These are phyloP conservation scores for Colletotrichum phormii DNA, from an alignment of 2,329 filamentous ascomycete genomes.

Conservation along the genomic window DNA sequence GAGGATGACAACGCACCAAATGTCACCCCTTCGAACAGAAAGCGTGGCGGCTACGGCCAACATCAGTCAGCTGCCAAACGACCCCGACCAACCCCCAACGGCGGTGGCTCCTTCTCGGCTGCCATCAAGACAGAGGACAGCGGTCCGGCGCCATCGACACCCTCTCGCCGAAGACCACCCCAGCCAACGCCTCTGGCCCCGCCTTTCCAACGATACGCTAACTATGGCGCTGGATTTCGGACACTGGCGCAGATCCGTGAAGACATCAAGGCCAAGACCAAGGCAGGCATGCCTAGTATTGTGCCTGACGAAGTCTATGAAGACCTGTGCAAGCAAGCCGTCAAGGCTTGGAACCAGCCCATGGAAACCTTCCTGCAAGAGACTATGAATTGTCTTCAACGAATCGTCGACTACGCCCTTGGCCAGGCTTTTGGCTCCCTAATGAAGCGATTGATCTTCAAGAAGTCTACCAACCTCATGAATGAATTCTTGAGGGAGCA, in stretches of 20 bases:
- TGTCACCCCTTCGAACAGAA: constrained; percentile 37
- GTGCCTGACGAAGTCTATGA: constrained; percentile 71
- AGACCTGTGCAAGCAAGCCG: constrained; percentile 65
- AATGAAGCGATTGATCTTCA: constrained; percentile 62
- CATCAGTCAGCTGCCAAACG: constrained; percentile 34
- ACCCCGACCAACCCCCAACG: constrained; percentile 15
- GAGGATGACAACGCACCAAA: constrained; percentile 42
- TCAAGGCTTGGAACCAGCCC: constrained; percentile 68
- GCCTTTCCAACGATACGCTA: constrained; percentile 53
- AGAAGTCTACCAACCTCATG: constrained; percentile 57
- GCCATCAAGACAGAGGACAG: constrained; percentile 53
- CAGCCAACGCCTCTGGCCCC: constrained; percentile 31
- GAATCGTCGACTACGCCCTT: constrained; percentile 59
- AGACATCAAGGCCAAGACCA: constrained; percentile 65
- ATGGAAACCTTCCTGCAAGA: constrained; percentile 60
- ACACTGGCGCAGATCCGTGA: constrained; percentile 63
- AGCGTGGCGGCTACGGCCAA: constrained; percentile 40
- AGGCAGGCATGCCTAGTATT: constrained; percentile 68
- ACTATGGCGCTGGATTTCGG: constrained; percentile 54
- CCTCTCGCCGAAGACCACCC: constrained; percentile 28
- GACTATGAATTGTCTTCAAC: constrained; percentile 61
- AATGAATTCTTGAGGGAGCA: constrained; percentile 56
- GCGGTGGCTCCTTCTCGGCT: constrained; percentile 34
- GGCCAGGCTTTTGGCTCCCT: constrained; percentile 58
- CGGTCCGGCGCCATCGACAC: constrained; percentile 9